Evolutionary conservation across 2,329 filamentous ascomycete species (phyloP), one percentile per base, ranked within the genome.

Genomic region (Whalleya microplaca): DNA sequence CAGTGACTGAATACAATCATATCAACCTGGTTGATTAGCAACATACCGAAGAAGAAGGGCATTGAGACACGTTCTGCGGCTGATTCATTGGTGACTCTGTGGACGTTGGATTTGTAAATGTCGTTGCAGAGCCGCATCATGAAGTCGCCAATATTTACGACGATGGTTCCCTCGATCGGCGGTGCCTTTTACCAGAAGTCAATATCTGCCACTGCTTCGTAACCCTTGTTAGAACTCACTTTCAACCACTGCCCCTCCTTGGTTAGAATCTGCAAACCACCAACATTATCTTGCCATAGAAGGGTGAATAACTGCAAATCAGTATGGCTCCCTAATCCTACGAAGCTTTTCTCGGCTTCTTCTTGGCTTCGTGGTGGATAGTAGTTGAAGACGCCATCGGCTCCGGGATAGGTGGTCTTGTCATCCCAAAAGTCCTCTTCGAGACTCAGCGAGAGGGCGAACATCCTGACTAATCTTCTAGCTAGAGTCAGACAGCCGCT

Each of bases 341-440:
- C 73, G 27, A 69, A 67, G 1, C 65, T 53, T 19, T 60, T 52
- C 37, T 65, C 51, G 16, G 62, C 52, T 50, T 69, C 65, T 27
- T 68, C 58, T 27, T 59, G 48, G 20, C 59, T 62, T n/a, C 66
- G 66, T 2, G 73, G 66, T 0, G 71, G 73, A 58, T 76, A 76
- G 56, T 75, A 76, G 57, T 79, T 79, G 45, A 79, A 66, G 2
- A 72, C 75, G 18, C 75, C 65, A 4, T 74, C 70, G 7, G 73
- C 75, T 32, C 76, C 83, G 0, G 84, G 84, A 59, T 81, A 78
- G 0, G 75, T 78, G 18, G 80, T 78, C 51, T 83, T 79, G 2
- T 71, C 70, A 57, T 86, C 83, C 64, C 86, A 86, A 52, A 81
- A 80, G 32, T 76, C 65, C 63, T 87, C 84, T 0, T 78, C 74